Conservation (phyloP, 1,284 basidiomycete genomes). For the Leccinum variabile region DNA sequence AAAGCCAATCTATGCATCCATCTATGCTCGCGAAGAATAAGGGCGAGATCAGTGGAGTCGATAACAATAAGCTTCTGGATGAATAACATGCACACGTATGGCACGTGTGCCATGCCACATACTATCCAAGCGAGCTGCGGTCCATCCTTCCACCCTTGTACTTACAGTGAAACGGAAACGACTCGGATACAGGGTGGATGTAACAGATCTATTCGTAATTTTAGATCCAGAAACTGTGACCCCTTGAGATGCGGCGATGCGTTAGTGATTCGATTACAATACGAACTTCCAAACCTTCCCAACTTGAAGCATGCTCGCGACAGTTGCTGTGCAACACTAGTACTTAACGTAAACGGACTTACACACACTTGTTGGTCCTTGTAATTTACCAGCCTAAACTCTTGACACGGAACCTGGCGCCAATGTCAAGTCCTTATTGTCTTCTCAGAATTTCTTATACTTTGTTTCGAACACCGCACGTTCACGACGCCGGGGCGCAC, state of each 20-base stretch:
- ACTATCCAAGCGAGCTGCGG: too few relatives aligned
- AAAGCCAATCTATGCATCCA: neutral
- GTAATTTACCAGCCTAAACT: neutral
- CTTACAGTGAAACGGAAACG: neutral
- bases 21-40: neutral
- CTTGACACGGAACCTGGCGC: constrained; percentile 4
- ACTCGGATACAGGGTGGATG: neutral
- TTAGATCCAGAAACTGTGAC: neutral
- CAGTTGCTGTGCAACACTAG: neutral
- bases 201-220: neutral
- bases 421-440: constrained; percentile 15
- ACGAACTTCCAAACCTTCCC: neutral
- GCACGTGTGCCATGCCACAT: neutral
- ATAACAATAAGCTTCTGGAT: neutral
- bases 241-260: neutral
- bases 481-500: neutral
- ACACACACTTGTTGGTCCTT: constrained; percentile 10
- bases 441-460: constrained; percentile 13
- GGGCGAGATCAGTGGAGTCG: neutral
- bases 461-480: constrained; percentile 19
- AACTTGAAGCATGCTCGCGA: neutral
- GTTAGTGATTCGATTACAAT: neutral
- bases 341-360: neutral
- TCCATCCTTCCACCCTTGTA: neutral
- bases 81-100: neutral